Evolutionary conservation across 2,329 filamentous ascomycete genomes (phyloP), one percentile per base, ranked within the genome.

Genomic region (Colletotrichum agaves): DNA sequence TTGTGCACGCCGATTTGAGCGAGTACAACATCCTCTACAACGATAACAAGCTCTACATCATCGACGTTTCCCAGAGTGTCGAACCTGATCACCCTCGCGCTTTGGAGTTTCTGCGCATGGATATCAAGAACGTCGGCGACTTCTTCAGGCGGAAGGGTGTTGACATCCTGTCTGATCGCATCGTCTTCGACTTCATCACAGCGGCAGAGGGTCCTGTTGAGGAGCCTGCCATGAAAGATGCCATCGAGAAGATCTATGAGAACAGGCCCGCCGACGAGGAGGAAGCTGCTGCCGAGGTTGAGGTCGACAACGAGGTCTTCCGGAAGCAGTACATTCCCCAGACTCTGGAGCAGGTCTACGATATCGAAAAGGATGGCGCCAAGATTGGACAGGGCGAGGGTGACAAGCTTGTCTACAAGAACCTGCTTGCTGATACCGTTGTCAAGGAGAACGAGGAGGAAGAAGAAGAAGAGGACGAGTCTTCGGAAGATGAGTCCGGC

Each of bases 11-110:
- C 56, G 96, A 99, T 87, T 78, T 99, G 77, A 97, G 93, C 83
- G 96, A 99, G 85, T 99, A 99, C 87, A 99, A 99, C 76, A 88
- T 98, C 59, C 86, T 99, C 19, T 99, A 97, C 82, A 87, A 98
- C 82, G 86, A 93, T 63, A 85, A 88, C 66, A 89, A 88, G 73
- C 88, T 98, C 0, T 97, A 93, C 84, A 91, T 99, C 75, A 99
- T 99, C 78, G 96, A 99, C 79, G 96, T 99, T 47, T 97, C 93
- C 63, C 96, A 99, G 82, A 96, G 92, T 75, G 96, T 99, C 19
- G 97, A 98, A 82, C 94, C 97, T 73, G 95, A 98, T 73, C 96
- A 99, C 78, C 96, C 96, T 0, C 88, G 93, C 65, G 95, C 93
- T 2, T 85, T 97, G 33, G 95, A 98, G 77, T 99, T 99, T 76